A percentile compares a stretch with the other conserved stretches of the same genome.
Conservation (phyloP, 495 filamentous ascomycete species). For the Neurospora sp. region DNA sequence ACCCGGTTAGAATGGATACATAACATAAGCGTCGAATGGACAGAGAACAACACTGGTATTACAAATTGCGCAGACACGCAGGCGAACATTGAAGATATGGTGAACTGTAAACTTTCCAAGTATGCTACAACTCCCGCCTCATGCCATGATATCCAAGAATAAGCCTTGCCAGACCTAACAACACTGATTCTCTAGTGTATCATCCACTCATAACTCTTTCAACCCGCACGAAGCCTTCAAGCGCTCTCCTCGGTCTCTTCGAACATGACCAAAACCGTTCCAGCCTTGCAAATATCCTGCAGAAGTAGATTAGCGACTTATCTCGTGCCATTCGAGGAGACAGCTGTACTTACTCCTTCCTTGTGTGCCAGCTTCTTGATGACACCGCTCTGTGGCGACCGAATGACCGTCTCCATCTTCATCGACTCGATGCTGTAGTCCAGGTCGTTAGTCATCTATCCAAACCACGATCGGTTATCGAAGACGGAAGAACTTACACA, state of each 20-base stretch:
- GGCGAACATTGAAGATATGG: neutral
- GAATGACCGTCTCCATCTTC: conserved; percentile 99
- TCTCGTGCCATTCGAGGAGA: neutral
- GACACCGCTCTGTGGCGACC: conserved; percentile 73
- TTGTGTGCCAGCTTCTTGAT: conserved; percentile 76
- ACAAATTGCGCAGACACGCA: neutral
- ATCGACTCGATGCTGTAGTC: conserved; percentile 75
- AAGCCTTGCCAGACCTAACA: neutral
- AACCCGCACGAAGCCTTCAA: neutral
- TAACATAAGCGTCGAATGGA: neutral
- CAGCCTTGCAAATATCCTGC: conserved; percentile 51
- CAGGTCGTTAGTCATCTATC: neutral
- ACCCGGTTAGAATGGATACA: neutral
- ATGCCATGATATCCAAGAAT: neutral
- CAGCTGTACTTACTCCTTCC: conserved; percentile 59
- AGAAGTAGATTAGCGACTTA: conserved; percentile 6
- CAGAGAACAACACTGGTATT: neutral
- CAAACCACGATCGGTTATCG: neutral
- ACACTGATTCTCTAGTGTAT: neutral
- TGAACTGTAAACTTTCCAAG: neutral
- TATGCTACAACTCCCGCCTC: neutral
- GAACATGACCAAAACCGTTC: conserved; percentile 47
- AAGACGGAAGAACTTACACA: conserved; percentile 42
- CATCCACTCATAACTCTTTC: neutral
- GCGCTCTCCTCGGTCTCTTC: conserved; percentile 22